Conservation (phyloP, 768 basidiomycete genomes). For the Lactarius quietus region DNA sequence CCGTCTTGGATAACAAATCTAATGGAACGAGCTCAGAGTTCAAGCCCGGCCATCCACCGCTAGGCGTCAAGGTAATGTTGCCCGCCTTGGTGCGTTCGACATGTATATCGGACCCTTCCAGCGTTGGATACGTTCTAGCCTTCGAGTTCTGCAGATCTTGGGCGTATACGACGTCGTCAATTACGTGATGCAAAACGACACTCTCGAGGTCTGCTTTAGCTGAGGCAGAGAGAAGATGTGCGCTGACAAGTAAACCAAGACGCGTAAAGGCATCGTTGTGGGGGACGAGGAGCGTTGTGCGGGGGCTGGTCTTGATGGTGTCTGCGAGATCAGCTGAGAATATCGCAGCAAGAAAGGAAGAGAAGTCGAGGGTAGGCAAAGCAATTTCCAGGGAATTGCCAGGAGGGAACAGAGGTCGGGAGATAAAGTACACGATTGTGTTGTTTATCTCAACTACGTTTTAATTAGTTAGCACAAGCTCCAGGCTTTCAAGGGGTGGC, state of each 20-base stretch:
- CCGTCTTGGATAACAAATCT: conserved; percentile 80
- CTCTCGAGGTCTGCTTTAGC: conserved; percentile 77
- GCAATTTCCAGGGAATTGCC: conserved; percentile 76
- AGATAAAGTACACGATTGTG: conserved; percentile 85
- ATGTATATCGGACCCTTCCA: conserved; percentile 82
- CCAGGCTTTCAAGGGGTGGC: conserved; percentile 10
- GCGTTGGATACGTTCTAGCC: conserved; percentile 68
- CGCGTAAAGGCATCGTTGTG: conserved; percentile 85
- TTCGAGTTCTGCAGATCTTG: conserved; percentile 58
- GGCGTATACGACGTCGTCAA: conserved; percentile 73
- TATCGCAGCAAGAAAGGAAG: conserved; percentile 85
- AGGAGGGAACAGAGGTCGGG: conserved; percentile 79
- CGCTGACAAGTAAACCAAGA: conserved; percentile 80
- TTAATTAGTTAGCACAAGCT: conserved; percentile 10
- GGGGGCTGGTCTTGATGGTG: conserved; percentile 56
- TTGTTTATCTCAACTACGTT: conserved; percentile 65
- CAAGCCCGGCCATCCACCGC: conserved; percentile 78
- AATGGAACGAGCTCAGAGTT: conserved; percentile 52
- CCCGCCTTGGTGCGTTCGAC: conserved; percentile 54
- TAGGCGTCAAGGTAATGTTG: conserved; percentile 50
- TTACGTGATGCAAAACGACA: conserved; percentile 84
- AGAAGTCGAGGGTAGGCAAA: conserved; percentile 78
- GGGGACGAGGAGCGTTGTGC: conserved; percentile 82
- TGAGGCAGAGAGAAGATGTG: conserved; percentile 75
- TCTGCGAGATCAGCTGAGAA: conserved; percentile 85